These are phyloP conservation scores for Scheffersomyces insectosa DNA, from an alignment of 1,139 yeast species.

Conservation along the genomic window DNA sequence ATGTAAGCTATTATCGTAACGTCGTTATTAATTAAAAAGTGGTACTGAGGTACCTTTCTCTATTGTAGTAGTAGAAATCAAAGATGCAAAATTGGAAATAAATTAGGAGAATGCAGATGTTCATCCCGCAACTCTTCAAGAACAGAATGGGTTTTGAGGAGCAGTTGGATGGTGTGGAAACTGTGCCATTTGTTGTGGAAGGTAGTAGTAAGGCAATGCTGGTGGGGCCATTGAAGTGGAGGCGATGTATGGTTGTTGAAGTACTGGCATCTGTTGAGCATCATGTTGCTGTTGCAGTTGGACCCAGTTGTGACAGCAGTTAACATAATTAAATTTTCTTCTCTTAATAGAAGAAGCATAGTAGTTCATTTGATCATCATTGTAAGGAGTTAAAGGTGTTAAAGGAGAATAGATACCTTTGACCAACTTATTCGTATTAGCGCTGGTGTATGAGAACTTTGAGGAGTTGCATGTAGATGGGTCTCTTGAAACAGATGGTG, in stretches of 20 bases:
- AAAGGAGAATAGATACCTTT: constrained; percentile 8
- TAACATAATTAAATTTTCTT: constrained; percentile 9
- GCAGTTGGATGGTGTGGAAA: background rate
- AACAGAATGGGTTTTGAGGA: background rate
- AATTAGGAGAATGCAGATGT: no score
- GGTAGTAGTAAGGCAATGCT: no score
- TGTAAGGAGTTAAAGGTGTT: constrained; percentile 16
- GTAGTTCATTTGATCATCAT: constrained; percentile 8
- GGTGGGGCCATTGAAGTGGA: no score
- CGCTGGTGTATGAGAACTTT: no score
- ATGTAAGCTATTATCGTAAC: no score
- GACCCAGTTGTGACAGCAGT: constrained; percentile 3
- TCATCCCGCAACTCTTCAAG: background rate
- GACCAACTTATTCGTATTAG: background rate
- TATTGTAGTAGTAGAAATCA: no score
- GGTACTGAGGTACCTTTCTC: no score
- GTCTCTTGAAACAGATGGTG: background rate
- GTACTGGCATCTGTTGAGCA: constrained; percentile 2
- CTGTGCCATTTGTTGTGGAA: background rate
- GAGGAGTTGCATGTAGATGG: background rate
- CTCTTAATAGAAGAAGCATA: constrained; percentile 6
- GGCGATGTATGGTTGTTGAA: background rate
- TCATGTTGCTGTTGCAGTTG: constrained; percentile 4
- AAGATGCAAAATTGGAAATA: no score
- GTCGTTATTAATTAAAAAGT: no score